These are phyloP conservation scores for Scedosporium dehoogii DNA, from an alignment of 2,329 filamentous ascomycete species.

Conservation along the genomic window DNA sequence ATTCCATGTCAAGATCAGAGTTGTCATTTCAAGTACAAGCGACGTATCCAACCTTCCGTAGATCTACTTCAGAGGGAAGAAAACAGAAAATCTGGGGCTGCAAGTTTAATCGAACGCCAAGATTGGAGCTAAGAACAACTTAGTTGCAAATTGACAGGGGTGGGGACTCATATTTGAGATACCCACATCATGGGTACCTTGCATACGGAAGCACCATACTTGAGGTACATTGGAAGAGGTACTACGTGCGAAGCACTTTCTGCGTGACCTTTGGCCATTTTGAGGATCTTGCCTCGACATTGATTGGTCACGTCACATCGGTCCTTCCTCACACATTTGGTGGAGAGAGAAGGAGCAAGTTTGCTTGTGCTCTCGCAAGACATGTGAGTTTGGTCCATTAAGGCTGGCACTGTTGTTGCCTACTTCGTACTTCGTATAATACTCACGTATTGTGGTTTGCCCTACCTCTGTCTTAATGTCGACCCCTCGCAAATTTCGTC, in stretches of 20 bases:
- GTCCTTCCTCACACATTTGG: background rate
- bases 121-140: constrained; percentile 1
- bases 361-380: too few relatives aligned
- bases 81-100: constrained; percentile 1
- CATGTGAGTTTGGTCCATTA: too few relatives aligned
- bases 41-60: background rate
- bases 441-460: too few relatives aligned
- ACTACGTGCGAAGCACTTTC: background rate
- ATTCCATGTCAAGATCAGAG: too few relatives aligned
- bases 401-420: too few relatives aligned
- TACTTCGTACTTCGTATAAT: too few relatives aligned
- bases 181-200: background rate
- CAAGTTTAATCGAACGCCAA: constrained; percentile 2
- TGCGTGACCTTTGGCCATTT: background rate
- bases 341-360: too few relatives aligned
- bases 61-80: background rate
- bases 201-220: too few relatives aligned
- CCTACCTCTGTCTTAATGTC: too few relatives aligned
- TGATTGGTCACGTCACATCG: background rate
- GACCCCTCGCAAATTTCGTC: too few relatives aligned
- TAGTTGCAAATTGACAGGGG: background rate
- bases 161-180: background rate
- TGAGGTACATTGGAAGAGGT: background rate
- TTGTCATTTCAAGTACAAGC: background rate
- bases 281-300: background rate